Conservation (phyloP, 441 rosid species). For the Mallotus japonicus region DNA sequence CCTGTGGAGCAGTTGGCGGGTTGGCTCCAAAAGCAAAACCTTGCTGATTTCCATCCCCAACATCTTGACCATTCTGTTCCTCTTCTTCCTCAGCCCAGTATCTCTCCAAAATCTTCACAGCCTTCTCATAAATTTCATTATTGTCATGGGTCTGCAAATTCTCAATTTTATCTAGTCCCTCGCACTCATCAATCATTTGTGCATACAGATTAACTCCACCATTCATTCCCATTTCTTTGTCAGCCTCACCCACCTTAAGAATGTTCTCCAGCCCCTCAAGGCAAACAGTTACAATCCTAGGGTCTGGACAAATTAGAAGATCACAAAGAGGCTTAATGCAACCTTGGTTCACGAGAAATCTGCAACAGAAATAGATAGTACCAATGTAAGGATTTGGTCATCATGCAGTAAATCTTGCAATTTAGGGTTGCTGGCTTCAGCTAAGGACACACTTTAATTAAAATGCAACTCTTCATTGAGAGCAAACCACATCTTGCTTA, state of each 20-base stretch:
- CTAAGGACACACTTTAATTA: neutral
- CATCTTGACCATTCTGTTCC: conserved; percentile 52
- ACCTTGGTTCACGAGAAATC: conserved; percentile 63
- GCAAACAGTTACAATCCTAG: conserved; percentile 75
- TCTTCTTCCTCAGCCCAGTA: conserved; percentile 83
- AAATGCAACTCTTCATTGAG: neutral
- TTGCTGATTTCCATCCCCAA: conserved; percentile 38
- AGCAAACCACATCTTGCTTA: neutral
- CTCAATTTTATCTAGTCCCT: conserved; percentile 71
- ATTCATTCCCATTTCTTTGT: conserved; percentile 47
- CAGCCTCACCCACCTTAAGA: conserved; percentile 77
- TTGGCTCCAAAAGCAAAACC: conserved; percentile 17
- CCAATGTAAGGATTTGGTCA: neutral
- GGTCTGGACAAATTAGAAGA: conserved; percentile 76
- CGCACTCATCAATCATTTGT: conserved; percentile 73
- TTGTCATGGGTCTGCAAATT: conserved; percentile 69
- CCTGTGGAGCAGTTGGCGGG: conserved; percentile 41
- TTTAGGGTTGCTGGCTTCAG: neutral
- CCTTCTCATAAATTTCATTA: conserved; percentile 67
- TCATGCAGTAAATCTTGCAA: neutral
- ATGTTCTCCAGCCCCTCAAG: conserved; percentile 82
- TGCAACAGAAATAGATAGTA: conserved; percentile 18
- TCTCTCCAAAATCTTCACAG: conserved; percentile 71
- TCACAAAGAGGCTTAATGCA: conserved; percentile 81
- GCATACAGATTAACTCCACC: conserved; percentile 61